phyloP scores from a whole-genome alignment of 2,329 filamentous ascomycete species.

The Claviceps maximensis region DNA sequence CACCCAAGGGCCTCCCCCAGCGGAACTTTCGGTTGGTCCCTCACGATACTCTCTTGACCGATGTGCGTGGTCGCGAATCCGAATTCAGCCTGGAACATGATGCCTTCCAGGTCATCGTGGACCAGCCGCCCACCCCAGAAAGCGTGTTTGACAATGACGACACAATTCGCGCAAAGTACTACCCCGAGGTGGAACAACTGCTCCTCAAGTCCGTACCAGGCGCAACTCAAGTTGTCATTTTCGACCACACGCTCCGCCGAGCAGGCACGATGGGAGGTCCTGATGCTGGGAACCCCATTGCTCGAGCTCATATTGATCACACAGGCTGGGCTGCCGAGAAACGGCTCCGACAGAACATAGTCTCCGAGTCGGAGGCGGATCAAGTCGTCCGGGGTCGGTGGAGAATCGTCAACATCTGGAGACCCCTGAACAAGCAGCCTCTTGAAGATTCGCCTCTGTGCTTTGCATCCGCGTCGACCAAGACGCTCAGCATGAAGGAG shows the following conservation, averaged over 20 bases:
- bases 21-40: neutral
- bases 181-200: conserved; percentile 68
- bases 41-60: neutral
- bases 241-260: conserved; percentile 82
- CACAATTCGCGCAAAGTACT: conserved; percentile 60
- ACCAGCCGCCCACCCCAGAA: conserved; percentile 37
- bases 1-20: neutral
- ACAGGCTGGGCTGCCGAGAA: conserved; percentile 50
- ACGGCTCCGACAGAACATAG: conserved; percentile 55
- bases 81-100: conserved; percentile 23
- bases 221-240: conserved; percentile 54
- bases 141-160: conserved; percentile 53
- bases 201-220: conserved; percentile 56
- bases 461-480: conserved; percentile 44
- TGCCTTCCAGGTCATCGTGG: conserved; percentile 55
- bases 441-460: conserved; percentile 56
- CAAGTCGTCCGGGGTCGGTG: conserved; percentile 53
- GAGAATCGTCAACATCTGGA: conserved; percentile 82
- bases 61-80: neutral
- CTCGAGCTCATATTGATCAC: conserved; percentile 71
- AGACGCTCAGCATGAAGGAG: conserved; percentile 46
- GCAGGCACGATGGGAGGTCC: conserved; percentile 34
- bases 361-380: conserved; percentile 46
- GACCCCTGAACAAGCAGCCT: conserved; percentile 44
- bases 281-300: conserved; percentile 51